These are phyloP conservation scores for Limtongia smithiae DNA, from an alignment of 805 yeast species.

Conservation along the genomic window DNA sequence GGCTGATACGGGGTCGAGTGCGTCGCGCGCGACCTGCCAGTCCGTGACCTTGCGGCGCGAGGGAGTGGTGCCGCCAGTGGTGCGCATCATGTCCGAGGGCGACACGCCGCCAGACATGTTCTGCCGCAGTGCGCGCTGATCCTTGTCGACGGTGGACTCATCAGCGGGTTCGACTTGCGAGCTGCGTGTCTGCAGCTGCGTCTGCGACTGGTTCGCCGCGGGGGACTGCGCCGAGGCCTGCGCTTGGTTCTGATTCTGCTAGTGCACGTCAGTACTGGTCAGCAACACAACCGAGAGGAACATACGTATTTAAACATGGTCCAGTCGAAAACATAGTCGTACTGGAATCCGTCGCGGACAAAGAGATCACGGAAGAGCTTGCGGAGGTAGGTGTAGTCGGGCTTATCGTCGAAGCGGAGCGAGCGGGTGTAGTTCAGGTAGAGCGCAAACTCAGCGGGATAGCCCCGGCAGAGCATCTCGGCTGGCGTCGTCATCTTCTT, in stretches of 20 bases:
- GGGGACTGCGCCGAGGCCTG: neutral
- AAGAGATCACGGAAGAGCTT: constrained; percentile 86
- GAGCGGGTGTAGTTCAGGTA: constrained; percentile 87
- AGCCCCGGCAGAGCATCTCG: constrained; percentile 81
- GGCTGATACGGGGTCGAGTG: constrained; percentile 14
- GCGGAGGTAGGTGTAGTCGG: constrained; percentile 86
- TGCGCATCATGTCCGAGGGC: neutral
- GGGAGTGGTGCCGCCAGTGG: constrained; percentile 8
- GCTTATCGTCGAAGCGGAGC: constrained; percentile 91
- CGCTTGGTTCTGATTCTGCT: neutral
- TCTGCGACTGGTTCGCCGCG: neutral
- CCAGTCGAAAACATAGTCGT: constrained; percentile 97
- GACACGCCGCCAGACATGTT: constrained; percentile 1
- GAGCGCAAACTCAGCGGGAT: constrained; percentile 84
- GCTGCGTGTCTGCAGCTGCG: neutral
- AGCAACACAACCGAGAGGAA: neutral
- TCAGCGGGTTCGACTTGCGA: constrained; percentile 7
- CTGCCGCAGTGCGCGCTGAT: neutral
- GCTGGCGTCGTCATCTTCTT: constrained; percentile 88
- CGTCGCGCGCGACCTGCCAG: constrained; percentile 26
- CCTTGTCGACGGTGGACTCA: constrained; percentile 4
- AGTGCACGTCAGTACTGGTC: neutral
- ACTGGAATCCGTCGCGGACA: constrained; percentile 79
- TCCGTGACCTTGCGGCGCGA: constrained; percentile 27
- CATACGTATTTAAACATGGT: constrained; percentile 56